A percentile compares a stretch with the other conserved stretches of the same genome.
These are phyloP conservation scores for Hypoxylon cercidicola DNA, from an alignment of 495 filamentous ascomycete genomes.

Conservation along the genomic window DNA sequence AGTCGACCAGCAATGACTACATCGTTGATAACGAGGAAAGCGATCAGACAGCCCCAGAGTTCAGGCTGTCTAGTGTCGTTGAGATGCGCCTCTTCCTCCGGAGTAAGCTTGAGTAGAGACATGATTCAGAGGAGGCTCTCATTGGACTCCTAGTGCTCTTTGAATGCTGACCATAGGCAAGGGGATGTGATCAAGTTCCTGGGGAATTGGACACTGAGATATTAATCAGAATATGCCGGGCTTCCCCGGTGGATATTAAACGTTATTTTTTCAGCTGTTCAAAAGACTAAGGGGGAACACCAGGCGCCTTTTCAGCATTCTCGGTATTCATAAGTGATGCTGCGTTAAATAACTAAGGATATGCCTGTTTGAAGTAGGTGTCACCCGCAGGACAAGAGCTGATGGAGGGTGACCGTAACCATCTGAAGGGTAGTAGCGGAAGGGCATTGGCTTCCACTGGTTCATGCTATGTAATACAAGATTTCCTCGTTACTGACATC, in stretches of 20 bases:
- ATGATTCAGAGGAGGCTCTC: constrained; percentile 14
- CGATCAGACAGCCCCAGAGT: constrained; percentile 35
- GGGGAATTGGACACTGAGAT: constrained; percentile 9
- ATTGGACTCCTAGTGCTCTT: constrained; percentile 2
- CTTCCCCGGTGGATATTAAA: constrained; percentile 8
- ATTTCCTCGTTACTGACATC: background rate
- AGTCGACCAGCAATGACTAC: constrained; percentile 35
- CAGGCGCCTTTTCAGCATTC: background rate
- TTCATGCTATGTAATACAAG: background rate
- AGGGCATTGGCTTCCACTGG: background rate
- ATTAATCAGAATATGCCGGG: background rate
- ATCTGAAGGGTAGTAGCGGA: background rate
- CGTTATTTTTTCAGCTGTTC: background rate
- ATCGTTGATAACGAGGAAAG: constrained; percentile 40
- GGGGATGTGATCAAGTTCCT: background rate
- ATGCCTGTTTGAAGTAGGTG: constrained; percentile 22
- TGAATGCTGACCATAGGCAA: background rate
- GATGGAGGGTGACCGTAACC: background rate
- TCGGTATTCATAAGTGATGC: background rate
- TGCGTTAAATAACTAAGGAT: background rate
- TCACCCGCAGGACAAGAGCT: constrained; percentile 1
- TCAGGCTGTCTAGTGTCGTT: constrained; percentile 32
- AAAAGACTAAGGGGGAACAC: background rate
- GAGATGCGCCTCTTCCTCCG: constrained; percentile 28
- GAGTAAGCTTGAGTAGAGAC: constrained; percentile 14